phyloP scores from a whole-genome alignment of 1,284 basidiomycete species.

The Apiotrichum veenhuisii region DNA sequence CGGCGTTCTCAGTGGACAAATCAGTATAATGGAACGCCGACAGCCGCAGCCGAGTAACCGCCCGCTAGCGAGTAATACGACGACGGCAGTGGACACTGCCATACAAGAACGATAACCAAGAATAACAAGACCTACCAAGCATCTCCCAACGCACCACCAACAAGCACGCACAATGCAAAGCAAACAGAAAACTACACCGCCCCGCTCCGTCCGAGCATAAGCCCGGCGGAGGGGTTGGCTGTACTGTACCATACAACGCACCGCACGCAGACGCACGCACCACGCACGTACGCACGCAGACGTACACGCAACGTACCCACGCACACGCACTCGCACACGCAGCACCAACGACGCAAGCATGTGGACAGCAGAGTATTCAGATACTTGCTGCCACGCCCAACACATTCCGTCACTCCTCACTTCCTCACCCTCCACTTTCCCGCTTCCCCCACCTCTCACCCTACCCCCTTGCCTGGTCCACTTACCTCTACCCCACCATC shows the following conservation, averaged over 20 bases:
- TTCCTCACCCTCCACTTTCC: background rate
- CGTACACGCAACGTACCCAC: too few relatives aligned
- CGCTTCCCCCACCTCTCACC: too few relatives aligned
- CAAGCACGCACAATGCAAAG: background rate
- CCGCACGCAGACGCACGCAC: background rate
- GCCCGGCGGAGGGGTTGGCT: background rate
- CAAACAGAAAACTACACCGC: background rate
- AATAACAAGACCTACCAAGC: too few relatives aligned
- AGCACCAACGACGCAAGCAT: too few relatives aligned
- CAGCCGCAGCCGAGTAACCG: background rate
- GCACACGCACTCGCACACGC: background rate
- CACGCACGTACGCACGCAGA: background rate
- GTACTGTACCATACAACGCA: background rate
- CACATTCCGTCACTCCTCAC: too few relatives aligned
- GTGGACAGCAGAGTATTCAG: too few relatives aligned
- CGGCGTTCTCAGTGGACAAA: background rate
- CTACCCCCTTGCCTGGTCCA: too few relatives aligned
- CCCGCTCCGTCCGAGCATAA: background rate
- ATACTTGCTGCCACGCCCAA: too few relatives aligned
- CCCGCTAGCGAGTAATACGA: background rate
- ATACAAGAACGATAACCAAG: too few relatives aligned
- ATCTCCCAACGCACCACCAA: background rate
- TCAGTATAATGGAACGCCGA: too few relatives aligned
- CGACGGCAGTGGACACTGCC: background rate
- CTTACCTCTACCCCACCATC: too few relatives aligned